Conservation (phyloP, 345 rosid species). For the Sisymbrium altissimum region DNA sequence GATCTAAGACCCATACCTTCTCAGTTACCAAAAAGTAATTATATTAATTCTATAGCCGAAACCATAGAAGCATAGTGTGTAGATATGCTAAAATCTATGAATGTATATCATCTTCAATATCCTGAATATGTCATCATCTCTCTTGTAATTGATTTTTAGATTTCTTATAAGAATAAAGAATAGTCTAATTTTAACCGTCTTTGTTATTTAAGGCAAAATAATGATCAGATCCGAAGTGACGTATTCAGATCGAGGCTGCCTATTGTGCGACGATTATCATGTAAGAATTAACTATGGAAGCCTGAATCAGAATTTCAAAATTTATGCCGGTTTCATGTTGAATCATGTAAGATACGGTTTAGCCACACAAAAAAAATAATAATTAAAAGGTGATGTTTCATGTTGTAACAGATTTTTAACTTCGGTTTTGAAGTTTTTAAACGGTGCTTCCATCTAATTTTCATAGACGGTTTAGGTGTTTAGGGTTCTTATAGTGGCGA, state of each 20-base stretch:
- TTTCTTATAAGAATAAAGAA: not conserved
- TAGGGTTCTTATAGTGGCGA: too few relatives aligned
- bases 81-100: not conserved
- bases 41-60: not conserved
- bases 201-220: not conserved
- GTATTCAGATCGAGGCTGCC: not conserved
- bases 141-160: conserved; percentile 9
- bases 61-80: not conserved
- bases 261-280: not conserved
- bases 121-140: not conserved
- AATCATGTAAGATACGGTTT: not conserved
- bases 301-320: not conserved
- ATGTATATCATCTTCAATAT: conserved; percentile 16
- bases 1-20: not conserved
- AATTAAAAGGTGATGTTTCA: too few relatives aligned
- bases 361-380: too few relatives aligned
- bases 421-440: too few relatives aligned
- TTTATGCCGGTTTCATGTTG: not conserved
- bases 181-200: not conserved
- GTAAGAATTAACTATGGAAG: not conserved
- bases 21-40: not conserved
- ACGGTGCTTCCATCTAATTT: too few relatives aligned
- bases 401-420: too few relatives aligned
- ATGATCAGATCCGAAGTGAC: not conserved
- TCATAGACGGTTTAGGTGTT: too few relatives aligned